Evolutionary conservation across 768 basidiomycete genomes (phyloP).

Genomic region (Nevesoporus exiguus): DNA sequence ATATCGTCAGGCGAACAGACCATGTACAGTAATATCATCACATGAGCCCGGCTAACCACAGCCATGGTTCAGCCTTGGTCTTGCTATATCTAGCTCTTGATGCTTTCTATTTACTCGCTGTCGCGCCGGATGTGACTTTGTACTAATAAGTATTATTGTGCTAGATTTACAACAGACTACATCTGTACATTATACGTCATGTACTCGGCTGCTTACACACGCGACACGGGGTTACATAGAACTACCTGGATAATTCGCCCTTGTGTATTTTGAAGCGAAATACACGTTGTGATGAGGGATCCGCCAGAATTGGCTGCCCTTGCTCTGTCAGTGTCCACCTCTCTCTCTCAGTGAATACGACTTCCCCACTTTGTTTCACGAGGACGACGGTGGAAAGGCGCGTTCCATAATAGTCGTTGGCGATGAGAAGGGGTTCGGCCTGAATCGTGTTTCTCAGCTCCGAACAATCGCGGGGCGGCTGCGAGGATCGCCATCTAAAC

Average conservation of each 20-base stretch:
- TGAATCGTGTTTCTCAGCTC: conserved; percentile 63
- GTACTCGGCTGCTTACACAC: conserved; percentile 25
- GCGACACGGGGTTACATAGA: conserved; percentile 17
- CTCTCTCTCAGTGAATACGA: conserved; percentile 69
- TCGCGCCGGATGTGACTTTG: conserved; percentile 32
- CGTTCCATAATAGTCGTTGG: conserved; percentile 52
- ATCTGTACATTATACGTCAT: conserved; percentile 34
- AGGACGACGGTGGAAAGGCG: conserved; percentile 72
- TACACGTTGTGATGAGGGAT: conserved; percentile 44
- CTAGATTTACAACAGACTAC: conserved; percentile 27
- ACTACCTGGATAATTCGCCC: conserved; percentile 16
- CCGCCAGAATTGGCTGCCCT: conserved; percentile 38
- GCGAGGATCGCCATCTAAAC: conserved; percentile 29
- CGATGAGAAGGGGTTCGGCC: conserved; percentile 46
- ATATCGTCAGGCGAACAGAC: conserved; percentile 50
- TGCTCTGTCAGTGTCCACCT: conserved; percentile 49
- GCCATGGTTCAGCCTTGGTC: not conserved
- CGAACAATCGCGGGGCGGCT: conserved; percentile 45
- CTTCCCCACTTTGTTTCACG: conserved; percentile 55
- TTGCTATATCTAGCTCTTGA: conserved; percentile 11
- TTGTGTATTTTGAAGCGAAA: conserved; percentile 46
- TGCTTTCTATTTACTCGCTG: conserved; percentile 25
- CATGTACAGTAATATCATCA: conserved; percentile 58
- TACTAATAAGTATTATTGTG: conserved; percentile 25
- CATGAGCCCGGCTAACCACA: conserved; percentile 31